Percentiles rank a stretch among this genome's conserved stretches.
phyloP scores from a whole-genome alignment of 2,329 filamentous ascomycete species.

The Aspergillus felis region DNA sequence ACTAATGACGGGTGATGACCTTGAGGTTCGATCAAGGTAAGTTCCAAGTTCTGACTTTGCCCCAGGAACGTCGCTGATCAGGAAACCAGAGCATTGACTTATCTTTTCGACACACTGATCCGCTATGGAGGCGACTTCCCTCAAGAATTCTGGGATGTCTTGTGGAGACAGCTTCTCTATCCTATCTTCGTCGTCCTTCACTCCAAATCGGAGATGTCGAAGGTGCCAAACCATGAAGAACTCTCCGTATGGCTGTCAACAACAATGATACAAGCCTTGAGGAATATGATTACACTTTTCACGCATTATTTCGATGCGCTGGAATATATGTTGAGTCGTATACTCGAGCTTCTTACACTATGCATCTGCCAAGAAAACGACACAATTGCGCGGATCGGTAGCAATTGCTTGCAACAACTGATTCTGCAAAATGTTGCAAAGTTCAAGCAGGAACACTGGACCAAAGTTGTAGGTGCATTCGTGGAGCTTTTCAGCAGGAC shows the following conservation, averaged over 20 bases:
- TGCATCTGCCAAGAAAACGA: constrained; percentile 99
- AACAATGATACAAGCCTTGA: constrained; percentile 96
- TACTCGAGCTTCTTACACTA: constrained; percentile 85
- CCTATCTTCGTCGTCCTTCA: constrained; percentile 98
- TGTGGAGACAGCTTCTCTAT: constrained; percentile 94
- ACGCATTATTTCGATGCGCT: constrained; percentile 97
- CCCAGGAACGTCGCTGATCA: constrained; percentile 5
- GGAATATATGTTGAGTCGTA: constrained; percentile 98
- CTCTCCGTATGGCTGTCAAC: constrained; percentile 98
- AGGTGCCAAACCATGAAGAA: constrained; percentile 92
- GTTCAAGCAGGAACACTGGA: constrained; percentile 83
- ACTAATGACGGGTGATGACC: constrained; percentile 96
- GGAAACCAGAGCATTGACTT: constrained; percentile 67
- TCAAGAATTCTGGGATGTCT: constrained; percentile 93
- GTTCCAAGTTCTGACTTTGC: neutral
- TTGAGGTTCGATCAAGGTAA: constrained; percentile 77
- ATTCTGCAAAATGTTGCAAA: constrained; percentile 96
- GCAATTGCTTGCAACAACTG: constrained; percentile 94
- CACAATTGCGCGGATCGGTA: constrained; percentile 94
- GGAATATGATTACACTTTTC: constrained; percentile 98
- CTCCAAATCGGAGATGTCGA: constrained; percentile 93
- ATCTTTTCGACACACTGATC: constrained; percentile 92
- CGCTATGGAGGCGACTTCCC: constrained; percentile 89
- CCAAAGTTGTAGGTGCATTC: constrained; percentile 90
- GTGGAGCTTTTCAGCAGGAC: constrained; percentile 93